Evolutionary conservation across 148 eudicot genomes (phyloP).

Genomic region (Vaccinium myrtillus): DNA sequence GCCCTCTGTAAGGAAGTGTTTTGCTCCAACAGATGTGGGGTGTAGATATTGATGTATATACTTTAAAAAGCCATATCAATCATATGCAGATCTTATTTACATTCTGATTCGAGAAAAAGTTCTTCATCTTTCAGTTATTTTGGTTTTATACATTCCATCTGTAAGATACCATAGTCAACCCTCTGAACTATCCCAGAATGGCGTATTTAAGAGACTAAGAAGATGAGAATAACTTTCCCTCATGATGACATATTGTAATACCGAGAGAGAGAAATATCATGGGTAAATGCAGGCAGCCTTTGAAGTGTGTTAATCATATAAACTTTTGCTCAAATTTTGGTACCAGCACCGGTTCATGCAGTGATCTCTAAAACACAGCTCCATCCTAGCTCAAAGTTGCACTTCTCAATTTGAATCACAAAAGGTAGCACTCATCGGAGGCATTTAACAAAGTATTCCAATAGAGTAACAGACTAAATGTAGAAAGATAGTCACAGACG

Average conservation of each 20-base stretch:
- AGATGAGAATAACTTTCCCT: not conserved
- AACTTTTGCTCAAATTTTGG: not conserved
- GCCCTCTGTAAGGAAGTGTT: not conserved
- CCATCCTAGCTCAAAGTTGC: slow-evolving; percentile 2
- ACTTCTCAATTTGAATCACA: not conserved
- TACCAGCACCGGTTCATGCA: not conserved
- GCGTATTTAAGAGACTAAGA: not conserved
- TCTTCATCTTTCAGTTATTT: not conserved
- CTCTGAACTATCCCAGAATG: not conserved
- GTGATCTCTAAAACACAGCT: not conserved
- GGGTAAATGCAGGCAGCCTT: not conserved
- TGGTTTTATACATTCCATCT: not conserved
- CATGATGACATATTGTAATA: not conserved
- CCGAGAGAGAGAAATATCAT: not conserved
- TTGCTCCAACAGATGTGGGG: not conserved
- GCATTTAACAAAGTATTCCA: not conserved
- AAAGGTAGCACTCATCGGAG: not conserved
- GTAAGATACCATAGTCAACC: not conserved
- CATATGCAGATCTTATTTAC: not conserved
- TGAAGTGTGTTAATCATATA: not conserved
- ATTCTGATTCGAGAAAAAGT: not conserved
- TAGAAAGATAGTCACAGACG: not conserved
- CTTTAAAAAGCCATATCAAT: not conserved
- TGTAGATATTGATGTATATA: not conserved
- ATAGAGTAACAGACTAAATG: not conserved